Evolutionary conservation across 192 early-diverging fungal species (phyloP).

Genomic region (Haplosporangium gracile): DNA sequence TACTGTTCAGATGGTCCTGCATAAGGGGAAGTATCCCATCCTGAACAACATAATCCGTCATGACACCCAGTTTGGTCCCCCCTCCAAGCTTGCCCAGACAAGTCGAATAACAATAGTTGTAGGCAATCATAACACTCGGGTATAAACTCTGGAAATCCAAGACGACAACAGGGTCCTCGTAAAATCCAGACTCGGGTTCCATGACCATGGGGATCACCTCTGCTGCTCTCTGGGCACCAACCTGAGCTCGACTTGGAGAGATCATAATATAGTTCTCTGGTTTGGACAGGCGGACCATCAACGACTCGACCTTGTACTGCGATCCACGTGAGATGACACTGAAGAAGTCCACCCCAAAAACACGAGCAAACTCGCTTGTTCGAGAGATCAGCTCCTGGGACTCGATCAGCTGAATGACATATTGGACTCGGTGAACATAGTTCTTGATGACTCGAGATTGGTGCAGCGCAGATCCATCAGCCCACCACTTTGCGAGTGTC

Average conservation of each 20-base stretch:
- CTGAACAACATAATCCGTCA: constrained; percentile 67
- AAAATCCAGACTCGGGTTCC: constrained; percentile 89
- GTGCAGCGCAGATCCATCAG: constrained; percentile 56
- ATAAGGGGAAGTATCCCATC: constrained; percentile 71
- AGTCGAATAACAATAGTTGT: constrained; percentile 96
- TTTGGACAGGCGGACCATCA: constrained; percentile 78
- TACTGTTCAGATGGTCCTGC: constrained; percentile 80
- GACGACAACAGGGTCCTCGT: constrained; percentile 87
- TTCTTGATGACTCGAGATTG: constrained; percentile 75
- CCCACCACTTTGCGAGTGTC: constrained; percentile 79
- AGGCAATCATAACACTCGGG: constrained; percentile 96
- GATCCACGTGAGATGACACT: constrained; percentile 91
- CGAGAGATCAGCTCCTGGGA: constrained; percentile 75
- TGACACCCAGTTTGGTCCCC: constrained; percentile 72
- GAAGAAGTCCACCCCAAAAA: constrained; percentile 93
- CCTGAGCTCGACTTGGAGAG: constrained; percentile 82
- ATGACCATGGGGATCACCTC: constrained; percentile 92
- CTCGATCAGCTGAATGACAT: constrained; percentile 79
- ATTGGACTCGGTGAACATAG: constrained; percentile 76
- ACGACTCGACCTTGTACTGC: constrained; percentile 92
- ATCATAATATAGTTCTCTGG: constrained; percentile 86
- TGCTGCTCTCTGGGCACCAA: constrained; percentile 77
- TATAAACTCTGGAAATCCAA: constrained; percentile 96
- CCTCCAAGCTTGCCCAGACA: constrained; percentile 79
- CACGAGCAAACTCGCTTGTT: constrained; percentile 86